Conservation (phyloP, 2,329 filamentous ascomycete species). For the Cladosporium sp. region DNA sequence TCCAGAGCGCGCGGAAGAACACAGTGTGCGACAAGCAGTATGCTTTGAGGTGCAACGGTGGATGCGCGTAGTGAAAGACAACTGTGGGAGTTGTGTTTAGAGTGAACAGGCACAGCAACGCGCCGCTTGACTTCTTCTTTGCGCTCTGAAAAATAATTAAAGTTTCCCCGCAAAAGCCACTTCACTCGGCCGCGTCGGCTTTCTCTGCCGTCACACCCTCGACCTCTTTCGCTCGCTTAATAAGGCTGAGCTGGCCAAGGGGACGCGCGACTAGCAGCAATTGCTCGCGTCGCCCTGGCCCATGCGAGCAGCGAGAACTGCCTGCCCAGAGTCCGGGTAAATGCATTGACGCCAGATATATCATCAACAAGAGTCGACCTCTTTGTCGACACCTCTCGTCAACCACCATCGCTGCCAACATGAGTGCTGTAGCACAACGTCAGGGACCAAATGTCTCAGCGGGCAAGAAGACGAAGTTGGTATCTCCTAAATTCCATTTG, state of each 20-base stretch:
- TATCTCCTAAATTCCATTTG: neutral
- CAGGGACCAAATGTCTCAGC: neutral
- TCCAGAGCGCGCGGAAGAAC: neutral
- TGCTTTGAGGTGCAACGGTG: neutral
- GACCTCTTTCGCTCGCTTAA: neutral
- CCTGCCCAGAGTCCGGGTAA: conserved; percentile 11
- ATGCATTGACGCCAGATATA: conserved; percentile 16
- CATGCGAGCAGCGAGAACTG: neutral
- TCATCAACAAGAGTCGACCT: neutral
- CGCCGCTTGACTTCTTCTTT: neutral
- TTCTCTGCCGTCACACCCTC: neutral
- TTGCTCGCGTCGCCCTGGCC: conserved; percentile 1
- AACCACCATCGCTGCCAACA: neutral
- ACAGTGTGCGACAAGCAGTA: neutral
- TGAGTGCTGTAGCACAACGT: neutral
- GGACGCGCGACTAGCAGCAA: neutral
- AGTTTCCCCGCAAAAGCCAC: conserved; percentile 12
- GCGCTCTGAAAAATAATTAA: conserved; percentile 13
- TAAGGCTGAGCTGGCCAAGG: neutral
- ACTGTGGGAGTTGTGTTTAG: neutral
- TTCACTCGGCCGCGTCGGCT: neutral
- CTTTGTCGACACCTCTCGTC: neutral
- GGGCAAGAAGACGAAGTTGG: neutral
- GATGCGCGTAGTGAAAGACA: neutral
- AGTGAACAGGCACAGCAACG: neutral